These are phyloP conservation scores for Phytopythium montanum DNA, from an alignment of 352 stramenopile species.

Conservation along the genomic window DNA sequence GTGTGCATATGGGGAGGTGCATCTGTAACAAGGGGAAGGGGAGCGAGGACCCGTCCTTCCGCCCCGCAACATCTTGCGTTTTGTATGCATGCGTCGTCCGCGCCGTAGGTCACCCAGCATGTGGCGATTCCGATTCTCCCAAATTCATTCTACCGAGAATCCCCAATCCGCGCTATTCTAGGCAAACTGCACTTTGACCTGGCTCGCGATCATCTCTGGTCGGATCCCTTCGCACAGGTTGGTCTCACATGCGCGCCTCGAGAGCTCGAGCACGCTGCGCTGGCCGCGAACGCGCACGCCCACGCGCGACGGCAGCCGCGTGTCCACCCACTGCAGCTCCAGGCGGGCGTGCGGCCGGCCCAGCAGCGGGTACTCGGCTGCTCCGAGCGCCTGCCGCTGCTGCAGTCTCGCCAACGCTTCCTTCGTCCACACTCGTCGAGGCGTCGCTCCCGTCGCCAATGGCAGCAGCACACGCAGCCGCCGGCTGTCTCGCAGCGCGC, in stretches of 20 bases:
- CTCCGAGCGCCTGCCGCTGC: constrained; percentile 38
- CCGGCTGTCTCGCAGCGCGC: constrained; percentile 23
- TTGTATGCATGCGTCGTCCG: not conserved
- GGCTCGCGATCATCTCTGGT: constrained; percentile 1
- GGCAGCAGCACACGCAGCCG: constrained; percentile 37
- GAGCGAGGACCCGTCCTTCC: not conserved
- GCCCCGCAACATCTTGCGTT: not conserved
- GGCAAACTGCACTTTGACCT: constrained; percentile 2
- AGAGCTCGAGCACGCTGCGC: constrained; percentile 13
- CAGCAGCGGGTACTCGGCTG: constrained; percentile 34
- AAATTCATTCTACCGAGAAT: too few species aligned
- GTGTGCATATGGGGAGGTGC: too few species aligned
- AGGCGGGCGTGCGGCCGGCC: constrained; percentile 42
- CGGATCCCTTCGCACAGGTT: constrained; percentile 33
- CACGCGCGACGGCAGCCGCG: constrained; percentile 46
- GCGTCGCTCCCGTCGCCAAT: constrained; percentile 15
- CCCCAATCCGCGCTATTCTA: not conserved
- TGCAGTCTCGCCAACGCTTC: constrained; percentile 43
- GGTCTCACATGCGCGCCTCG: constrained; percentile 37
- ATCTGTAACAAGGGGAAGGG: constrained; percentile 1
- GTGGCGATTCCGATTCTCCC: too few species aligned
- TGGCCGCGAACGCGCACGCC: constrained; percentile 32
- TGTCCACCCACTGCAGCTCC: constrained; percentile 65
- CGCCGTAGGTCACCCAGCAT: too few species aligned
- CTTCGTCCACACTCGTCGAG: constrained; percentile 45